phyloP scores from a whole-genome alignment of 2,329 filamentous ascomycete genomes.

The Trichoderma koningiopsis region DNA sequence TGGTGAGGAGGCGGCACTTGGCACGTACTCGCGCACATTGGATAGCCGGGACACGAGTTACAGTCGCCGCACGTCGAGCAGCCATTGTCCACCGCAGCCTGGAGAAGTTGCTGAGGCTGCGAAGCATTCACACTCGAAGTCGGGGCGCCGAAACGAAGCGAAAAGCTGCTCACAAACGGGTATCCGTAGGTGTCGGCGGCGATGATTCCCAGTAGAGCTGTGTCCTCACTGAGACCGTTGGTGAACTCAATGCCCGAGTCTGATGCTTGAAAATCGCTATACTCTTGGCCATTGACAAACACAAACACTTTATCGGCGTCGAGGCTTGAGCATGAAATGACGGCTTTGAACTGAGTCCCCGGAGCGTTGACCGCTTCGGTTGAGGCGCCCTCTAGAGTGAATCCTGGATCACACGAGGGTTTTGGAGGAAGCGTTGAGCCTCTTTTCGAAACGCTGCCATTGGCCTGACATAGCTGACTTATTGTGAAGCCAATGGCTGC shows the following conservation, averaged over 20 bases:
- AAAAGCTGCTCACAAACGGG: conserved; percentile 21
- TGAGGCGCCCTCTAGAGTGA: conserved; percentile 18
- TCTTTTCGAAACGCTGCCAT: not conserved
- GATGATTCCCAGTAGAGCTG: conserved; percentile 19
- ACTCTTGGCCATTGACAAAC: conserved; percentile 19
- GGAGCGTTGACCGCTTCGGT: not conserved
- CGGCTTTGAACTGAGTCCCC: conserved; percentile 10
- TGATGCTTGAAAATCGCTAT: conserved; percentile 5
- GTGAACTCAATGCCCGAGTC: conserved; percentile 5
- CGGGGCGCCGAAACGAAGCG: not conserved
- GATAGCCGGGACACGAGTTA: conserved; percentile 1
- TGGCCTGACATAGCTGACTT: not conserved
- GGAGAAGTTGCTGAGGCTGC: not conserved
- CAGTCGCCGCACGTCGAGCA: not conserved
- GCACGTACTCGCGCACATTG: conserved; percentile 18
- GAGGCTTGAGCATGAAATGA: conserved; percentile 19
- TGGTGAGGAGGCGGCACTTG: conserved; percentile 5
- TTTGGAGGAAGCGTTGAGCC: conserved; percentile 3
- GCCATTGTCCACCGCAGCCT: not conserved
- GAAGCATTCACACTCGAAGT: not conserved
- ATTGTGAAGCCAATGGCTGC: not conserved
- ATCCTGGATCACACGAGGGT: conserved; percentile 5
- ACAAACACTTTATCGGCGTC: conserved; percentile 10
- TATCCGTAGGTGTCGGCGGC: conserved; percentile 18
- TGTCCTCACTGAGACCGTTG: conserved; percentile 7